Evolutionary conservation across 2,329 filamentous ascomycete species (phyloP).

Genomic region (Aureobasidium sp.): DNA sequence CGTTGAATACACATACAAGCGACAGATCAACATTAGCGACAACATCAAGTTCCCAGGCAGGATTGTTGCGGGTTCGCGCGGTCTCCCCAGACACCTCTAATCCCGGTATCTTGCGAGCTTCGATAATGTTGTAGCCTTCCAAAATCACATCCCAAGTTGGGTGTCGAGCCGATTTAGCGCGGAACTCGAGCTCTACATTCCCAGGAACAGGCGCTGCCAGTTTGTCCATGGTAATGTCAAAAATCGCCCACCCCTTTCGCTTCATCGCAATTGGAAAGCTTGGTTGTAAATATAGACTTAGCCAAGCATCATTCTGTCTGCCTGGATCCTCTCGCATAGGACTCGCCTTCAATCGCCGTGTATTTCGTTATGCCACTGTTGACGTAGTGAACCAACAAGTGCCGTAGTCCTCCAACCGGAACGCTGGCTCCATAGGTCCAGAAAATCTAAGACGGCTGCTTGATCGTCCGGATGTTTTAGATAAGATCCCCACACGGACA

Average conservation of each 20-base stretch:
- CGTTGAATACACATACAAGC: not conserved
- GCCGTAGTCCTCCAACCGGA: too few relatives aligned
- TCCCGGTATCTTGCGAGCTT: not conserved
- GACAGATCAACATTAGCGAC: not conserved
- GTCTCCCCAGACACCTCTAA: not conserved
- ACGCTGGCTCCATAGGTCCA: too few relatives aligned
- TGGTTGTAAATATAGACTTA: too few relatives aligned
- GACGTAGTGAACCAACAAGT: too few relatives aligned
- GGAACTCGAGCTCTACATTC: not conserved
- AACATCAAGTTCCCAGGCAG: slow-evolving; percentile 12
- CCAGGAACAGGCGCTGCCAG: not conserved
- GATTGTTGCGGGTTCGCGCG: not conserved
- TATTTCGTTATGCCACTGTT: too few relatives aligned
- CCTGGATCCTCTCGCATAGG: too few relatives aligned
- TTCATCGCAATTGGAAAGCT: not conserved
- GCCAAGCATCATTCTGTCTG: too few relatives aligned
- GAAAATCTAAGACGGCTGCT: too few relatives aligned
- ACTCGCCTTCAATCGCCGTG: too few relatives aligned
- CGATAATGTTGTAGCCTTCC: not conserved
- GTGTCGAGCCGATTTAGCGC: not conserved
- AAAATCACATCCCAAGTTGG: not conserved
- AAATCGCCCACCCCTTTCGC: not conserved
- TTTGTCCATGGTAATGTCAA: not conserved
- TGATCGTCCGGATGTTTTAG: too few relatives aligned
- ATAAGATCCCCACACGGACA: too few relatives aligned